Evolutionary conservation across 805 yeast genomes (phyloP), one percentile per base, ranked within the genome.

Genomic region (Sporopachydermia quercuum): DNA sequence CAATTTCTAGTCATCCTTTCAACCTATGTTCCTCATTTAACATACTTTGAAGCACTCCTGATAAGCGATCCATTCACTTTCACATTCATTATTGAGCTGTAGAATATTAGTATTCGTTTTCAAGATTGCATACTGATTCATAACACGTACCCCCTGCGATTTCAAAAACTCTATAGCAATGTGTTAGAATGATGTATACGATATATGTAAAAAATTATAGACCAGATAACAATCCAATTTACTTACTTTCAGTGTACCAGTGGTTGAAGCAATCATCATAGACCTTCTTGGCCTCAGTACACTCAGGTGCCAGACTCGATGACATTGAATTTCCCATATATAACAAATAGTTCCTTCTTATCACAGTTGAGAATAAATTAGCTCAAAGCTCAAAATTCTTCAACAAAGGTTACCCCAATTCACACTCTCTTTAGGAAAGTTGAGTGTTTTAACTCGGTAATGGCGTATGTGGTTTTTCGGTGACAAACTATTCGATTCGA

Each of bases 241-340:
- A 62, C 71, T 38, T 46, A 67, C 72, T 81, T 49, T 91, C 96
- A 3, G 91, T 77, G 56, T 91, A 91, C 98, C 98, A 87, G 47
- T 71, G 71, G 60, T 86, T 87, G 63, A 91, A 91, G 58, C 98
- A 91, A 52, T 77, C 80, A 55, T 91, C 97, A 54, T 91, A 91
- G 51, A 76, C 73, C 49, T 75, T 74, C 60, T 91, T 91, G 42
- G 79, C 71, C 27, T 75, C 81, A 16, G 94, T 84, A 60, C 98
- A 91, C 62, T 91, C 97, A 17, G 96, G 96, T 30, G 98, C 97
- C 66, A 91, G 82, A 44, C 95, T 85, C 4, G 94, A 68, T 14
- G 87, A 78, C 81, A 81, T 72, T 40, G 65, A 56, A 58, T 76
- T 76, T 39, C 86, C 86, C 85, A 78, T 78, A 23, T 23, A 23